These are phyloP conservation scores for Xylariaceae sp. DNA, from an alignment of 2,329 filamentous ascomycete genomes.

Conservation along the genomic window DNA sequence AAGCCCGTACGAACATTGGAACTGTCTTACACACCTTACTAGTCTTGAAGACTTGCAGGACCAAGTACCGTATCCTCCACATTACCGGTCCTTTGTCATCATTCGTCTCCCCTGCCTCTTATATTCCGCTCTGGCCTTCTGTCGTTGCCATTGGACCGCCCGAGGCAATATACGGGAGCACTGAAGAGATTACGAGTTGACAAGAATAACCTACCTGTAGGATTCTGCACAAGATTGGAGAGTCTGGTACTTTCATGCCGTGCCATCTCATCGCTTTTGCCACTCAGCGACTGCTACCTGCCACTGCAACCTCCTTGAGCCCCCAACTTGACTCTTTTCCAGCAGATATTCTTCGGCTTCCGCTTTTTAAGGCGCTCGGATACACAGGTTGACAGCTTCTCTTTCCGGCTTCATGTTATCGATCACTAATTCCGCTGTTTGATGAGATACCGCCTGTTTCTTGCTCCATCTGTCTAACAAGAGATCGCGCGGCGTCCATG, in stretches of 20 bases:
- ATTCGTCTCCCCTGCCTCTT: background rate
- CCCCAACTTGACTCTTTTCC: conserved; percentile 13
- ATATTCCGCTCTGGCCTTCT: background rate
- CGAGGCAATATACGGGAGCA: conserved; percentile 1
- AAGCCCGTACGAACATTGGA: background rate
- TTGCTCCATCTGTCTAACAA: conserved; percentile 26
- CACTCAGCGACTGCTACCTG: conserved; percentile 9
- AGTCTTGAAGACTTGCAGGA: background rate
- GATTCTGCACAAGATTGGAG: conserved; percentile 17
- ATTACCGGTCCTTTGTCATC: background rate
- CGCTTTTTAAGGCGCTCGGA: conserved; percentile 15
- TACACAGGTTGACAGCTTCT: conserved; percentile 10
- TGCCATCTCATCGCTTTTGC: conserved; percentile 10
- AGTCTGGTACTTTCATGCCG: conserved; percentile 9
- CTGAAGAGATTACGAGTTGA: conserved; percentile 18
- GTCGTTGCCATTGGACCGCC: background rate
- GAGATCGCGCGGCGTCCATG: conserved; percentile 51
- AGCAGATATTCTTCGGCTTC: conserved; percentile 17
- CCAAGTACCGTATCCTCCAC: background rate
- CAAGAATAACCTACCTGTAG: conserved; percentile 13
- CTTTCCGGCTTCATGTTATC: conserved; percentile 3
- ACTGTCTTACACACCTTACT: background rate
- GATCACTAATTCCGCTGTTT: conserved; percentile 16
- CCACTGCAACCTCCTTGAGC: conserved; percentile 18
- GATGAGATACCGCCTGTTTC: conserved; percentile 9